Conservation (phyloP, 2,329 filamentous ascomycete species). For the Teratosphaeria pseudoeucalypti region DNA sequence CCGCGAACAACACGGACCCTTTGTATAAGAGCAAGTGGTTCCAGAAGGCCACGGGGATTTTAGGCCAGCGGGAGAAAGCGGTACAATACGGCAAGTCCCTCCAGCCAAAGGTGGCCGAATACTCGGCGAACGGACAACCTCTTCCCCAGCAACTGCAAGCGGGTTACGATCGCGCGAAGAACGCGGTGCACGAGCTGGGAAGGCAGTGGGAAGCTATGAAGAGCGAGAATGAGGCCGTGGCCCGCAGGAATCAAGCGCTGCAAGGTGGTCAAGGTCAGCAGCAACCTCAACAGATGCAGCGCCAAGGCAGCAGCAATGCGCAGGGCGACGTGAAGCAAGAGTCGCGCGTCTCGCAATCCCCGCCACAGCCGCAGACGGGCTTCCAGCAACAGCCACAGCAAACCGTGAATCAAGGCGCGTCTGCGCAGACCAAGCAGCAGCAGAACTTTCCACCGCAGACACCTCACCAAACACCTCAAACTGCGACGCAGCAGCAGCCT, state of each 20-base stretch:
- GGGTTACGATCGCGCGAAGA: slow-evolving; percentile 2
- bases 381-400: slow-evolving; percentile 10
- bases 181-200: background rate
- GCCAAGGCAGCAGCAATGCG: slow-evolving; percentile 1
- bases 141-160: background rate
- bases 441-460: slow-evolving; percentile 18
- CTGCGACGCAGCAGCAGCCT: slow-evolving; percentile 19
- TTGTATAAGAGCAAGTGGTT: slow-evolving; percentile 4
- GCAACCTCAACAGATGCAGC: slow-evolving; percentile 1
- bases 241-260: background rate
- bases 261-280: slow-evolving; percentile 8
- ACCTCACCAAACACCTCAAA: slow-evolving; percentile 19
- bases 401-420: slow-evolving; percentile 8
- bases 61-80: slow-evolving; percentile 1
- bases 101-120: background rate
- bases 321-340: slow-evolving; percentile 3
- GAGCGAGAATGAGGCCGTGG: slow-evolving; percentile 7
- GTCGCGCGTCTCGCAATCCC: background rate
- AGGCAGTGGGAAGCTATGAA: slow-evolving; percentile 2
- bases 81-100: background rate
- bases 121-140: background rate
- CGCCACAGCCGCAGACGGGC: background rate
- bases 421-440: slow-evolving; percentile 15
- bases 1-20: background rate
- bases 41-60: background rate